Base-by-base conservation (phyloP, 768 basidiomycete genomes). In the Boletus reticuloceps region DNA sequence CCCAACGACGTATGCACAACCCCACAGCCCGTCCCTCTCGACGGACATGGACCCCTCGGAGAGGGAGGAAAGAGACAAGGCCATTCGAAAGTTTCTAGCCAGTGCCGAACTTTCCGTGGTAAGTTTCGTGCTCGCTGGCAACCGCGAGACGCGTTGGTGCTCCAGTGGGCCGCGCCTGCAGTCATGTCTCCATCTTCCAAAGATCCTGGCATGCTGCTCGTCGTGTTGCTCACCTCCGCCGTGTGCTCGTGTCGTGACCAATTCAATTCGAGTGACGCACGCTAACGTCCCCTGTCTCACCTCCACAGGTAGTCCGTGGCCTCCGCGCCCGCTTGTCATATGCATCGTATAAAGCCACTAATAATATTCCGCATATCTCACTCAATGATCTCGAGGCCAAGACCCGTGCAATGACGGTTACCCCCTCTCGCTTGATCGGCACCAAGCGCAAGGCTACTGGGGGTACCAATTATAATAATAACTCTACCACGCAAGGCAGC, bases 61-160 rank as follows among this genome's bases (percentile, higher is more conserved):
- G 58, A 74, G 72, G 57, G 87, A 88, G 51, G 78, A 82, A 55
- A 78, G 85, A 60, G 81, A 86, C 67, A 81, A 78, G 62, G 85
- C 86, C 38, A 79, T 90, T 16, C 79, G 86, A 73, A 89, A 86
- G 72, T 86, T 93, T 65, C 72, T 89, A 57, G 88, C 86, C 46
- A 81, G 87, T 59, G 89, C 90, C 27, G 88, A 92, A 69, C 72
- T 91, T 47, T 86, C 88, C 19, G 87, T 88, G 78, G 91, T 92
- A 70, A 73, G 88, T 79, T 52, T 58, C 63, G 61, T 63, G 64
- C 64, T 66, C 56, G 51, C 61, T 66, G 58, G 64, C 58, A 34
- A 48, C 60, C 61, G 41, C 60, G 54, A 65, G 79, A 83, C 83
- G 82, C 82, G 82, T 81, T 78, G 64, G 64, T 58, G 50, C 48